Evolutionary conservation across 2,329 filamentous ascomycete genomes (phyloP), one percentile per base, ranked within the genome.

Genomic region (Raffaelea arxii): DNA sequence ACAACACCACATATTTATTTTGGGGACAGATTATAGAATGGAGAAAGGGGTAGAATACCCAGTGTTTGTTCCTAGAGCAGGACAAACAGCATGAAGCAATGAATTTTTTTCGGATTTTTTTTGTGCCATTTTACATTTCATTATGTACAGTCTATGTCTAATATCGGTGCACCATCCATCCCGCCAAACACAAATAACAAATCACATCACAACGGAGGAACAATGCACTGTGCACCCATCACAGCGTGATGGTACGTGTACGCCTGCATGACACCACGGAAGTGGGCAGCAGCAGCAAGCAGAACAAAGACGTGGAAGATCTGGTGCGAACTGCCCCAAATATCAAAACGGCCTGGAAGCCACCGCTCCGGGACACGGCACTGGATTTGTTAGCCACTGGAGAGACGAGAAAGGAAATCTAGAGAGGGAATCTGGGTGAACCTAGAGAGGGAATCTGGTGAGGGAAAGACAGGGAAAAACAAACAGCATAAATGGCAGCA

Each of bases 281-380:
- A 69, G 69, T 98, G 92, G 22, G 84, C 77, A 2, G 77, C 75
- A 0, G 88, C 91, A 1, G 92, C 92, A 50, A 89, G 64, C 16
- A 97, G 71, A 24, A 98, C 90, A 53, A 92, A 75, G 35, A 94
- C 70, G 67, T 98, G 92, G 63, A 98, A 98, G 53, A 98, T 84
- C 67, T 98, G 92, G 65, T 98, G 92, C 19, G 88, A 95, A 60
- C 82, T 89, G 32, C 92, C 91, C 77, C 86, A 86, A 44, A 96
- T 86, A 65, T 98, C 92, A 59, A 91, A 96, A 7, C 64, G 70
- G 1, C 88, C 86, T 0, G 91, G 92, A 39, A 69, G 76, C 58
- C 75, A 78, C 49, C 87, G 75, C 67, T 98, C 92, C 0, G 92
- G 92, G 65, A 91, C 81, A 32, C 92, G 82, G 45, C 77, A 72